Base-by-base conservation (phyloP, 805 yeast genomes). In the Torulaspora maleeae region DNA sequence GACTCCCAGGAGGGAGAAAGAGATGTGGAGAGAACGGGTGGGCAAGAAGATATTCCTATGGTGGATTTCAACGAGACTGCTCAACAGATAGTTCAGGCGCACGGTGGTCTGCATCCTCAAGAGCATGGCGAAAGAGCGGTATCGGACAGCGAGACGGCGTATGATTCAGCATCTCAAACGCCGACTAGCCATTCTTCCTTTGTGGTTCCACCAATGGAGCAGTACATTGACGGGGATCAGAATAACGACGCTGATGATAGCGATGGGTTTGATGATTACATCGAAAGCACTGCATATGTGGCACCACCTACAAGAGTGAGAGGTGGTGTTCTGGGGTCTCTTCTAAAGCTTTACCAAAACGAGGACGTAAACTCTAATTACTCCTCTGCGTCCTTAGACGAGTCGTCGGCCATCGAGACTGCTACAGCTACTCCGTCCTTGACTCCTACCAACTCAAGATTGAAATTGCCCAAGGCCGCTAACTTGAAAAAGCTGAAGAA, bases 241-340 rank as follows among this genome's bases (percentile, higher is more conserved):
- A 45, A 42, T 19, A 43, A 43, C 19, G 61, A 61, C 13, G 66
- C 59, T 15, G 63, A 55, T 15, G 62, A 55, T 28, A 65, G 57
- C 17, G 75, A 66, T 13, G 61, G 58, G 25, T 79, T 76, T 16
- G 57, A 56, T 19, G 53, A 54, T 1, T 47, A 54, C 33, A 42
- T 52, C 38, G 57, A 48, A 8, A 52, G 44, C 22, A 47, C 52
- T 7, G 54, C 58, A 36, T 71, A 76, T 43, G 75, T 80, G 1
- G 76, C 82, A 0, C 79, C 83, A 5, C 85, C 84, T 0, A 70
- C 74, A 34, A 76, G 76, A 43, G 90, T 87, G 10, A 83, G 83
- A 54, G 89, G 89, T 20, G 96, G 97, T 64, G 91, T 89, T 13
- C 72, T 89, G 24, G 86, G 95, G 0, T 79, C 91, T 1, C 72